These are phyloP conservation scores for Daucus carota DNA, from an alignment of 129 eudicot species.

Conservation along the genomic window DNA sequence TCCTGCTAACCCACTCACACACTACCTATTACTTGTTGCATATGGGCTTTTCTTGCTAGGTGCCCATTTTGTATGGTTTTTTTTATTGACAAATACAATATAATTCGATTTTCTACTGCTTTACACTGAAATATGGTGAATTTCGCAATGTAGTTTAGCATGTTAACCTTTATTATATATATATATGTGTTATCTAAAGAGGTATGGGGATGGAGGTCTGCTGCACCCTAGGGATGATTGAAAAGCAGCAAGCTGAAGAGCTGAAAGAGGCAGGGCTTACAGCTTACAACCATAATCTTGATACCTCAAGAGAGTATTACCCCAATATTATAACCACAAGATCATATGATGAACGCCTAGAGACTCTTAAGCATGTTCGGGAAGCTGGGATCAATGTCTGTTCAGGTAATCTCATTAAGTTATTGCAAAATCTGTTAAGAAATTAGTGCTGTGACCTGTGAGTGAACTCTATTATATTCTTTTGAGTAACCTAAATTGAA, in stretches of 20 bases:
- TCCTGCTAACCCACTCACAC: background rate
- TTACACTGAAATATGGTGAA: background rate
- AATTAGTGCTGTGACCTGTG: background rate
- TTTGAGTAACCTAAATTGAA: background rate
- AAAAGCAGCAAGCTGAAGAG: conserved; percentile 85
- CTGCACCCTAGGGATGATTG: conserved; percentile 97
- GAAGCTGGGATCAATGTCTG: conserved; percentile 98
- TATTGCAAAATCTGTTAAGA: background rate
- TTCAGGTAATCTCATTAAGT: conserved; percentile 46
- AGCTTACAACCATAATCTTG: conserved; percentile 97
- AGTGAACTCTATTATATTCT: background rate
- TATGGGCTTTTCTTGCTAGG: no score
- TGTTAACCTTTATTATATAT: background rate
- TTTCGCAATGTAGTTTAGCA: background rate
- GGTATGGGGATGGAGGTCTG: conserved; percentile 99
- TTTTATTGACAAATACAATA: background rate
- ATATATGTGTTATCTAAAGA: conserved; percentile 29
- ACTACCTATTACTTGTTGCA: background rate
- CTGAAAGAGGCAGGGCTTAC: conserved; percentile 96
- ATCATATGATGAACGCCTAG: conserved; percentile 80
- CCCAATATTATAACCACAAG: conserved; percentile 89
- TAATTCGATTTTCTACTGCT: background rate
- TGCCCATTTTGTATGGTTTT: no score
- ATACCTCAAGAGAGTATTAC: conserved; percentile 94
- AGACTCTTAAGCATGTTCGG: conserved; percentile 86